A percentile compares a stretch with the other conserved stretches of the same genome.
phyloP scores from a whole-genome alignment of 1,284 basidiomycete genomes.

The Rhodotorula sp. region DNA sequence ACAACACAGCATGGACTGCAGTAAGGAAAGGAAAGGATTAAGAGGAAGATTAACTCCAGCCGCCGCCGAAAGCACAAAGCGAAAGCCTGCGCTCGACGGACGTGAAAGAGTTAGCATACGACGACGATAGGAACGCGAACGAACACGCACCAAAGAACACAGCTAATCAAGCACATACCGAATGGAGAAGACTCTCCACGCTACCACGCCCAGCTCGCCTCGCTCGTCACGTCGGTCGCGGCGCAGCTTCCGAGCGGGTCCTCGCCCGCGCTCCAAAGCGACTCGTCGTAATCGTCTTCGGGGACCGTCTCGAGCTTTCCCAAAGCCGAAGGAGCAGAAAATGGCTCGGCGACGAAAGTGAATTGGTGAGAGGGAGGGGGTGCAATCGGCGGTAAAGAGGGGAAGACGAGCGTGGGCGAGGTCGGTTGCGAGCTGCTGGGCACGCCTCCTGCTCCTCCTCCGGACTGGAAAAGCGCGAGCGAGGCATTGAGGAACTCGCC shows the following conservation, averaged over 20 bases:
- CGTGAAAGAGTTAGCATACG: no score
- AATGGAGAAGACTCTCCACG: neutral
- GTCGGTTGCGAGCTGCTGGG: neutral
- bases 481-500: neutral
- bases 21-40: no score
- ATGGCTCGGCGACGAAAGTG: neutral
- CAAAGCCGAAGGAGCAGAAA: neutral
- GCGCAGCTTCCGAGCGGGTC: conserved; percentile 5
- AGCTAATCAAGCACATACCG: neutral
- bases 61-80: no score
- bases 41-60: no score
- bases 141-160: no score
- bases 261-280: conserved; percentile 17
- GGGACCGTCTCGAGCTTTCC: neutral
- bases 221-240: conserved; percentile 16
- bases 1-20: no score
- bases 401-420: conserved; percentile 7
- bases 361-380: neutral
- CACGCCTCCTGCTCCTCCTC: neutral
- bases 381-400: neutral
- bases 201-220: conserved; percentile 23
- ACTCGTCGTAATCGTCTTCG: conserved; percentile 10
- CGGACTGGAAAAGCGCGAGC: neutral
- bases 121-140: no score
- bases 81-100: no score